phyloP scores from a whole-genome alignment of 805 yeast species.

The Sugiyamaella smithiae region DNA sequence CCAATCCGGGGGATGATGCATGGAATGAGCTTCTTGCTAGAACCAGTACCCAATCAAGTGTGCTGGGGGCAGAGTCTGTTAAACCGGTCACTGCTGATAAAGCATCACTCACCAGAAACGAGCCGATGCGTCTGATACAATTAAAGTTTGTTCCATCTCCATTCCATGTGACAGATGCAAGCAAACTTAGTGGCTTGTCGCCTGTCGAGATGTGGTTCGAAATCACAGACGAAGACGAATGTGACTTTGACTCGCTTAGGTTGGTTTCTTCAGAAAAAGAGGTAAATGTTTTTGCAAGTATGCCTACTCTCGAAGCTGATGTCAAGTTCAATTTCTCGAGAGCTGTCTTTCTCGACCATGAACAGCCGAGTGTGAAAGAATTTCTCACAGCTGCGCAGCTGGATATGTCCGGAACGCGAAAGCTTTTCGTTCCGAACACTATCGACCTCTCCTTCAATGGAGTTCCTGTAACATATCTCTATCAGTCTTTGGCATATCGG shows the following conservation, averaged over 20 bases:
- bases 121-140: conserved; percentile 38
- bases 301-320: conserved; percentile 45
- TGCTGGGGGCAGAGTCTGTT: conserved; percentile 6
- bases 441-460: conserved; percentile 42
- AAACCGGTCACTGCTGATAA: neutral
- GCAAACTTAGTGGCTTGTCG: conserved; percentile 40
- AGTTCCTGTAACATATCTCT: conserved; percentile 41
- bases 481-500: conserved; percentile 43
- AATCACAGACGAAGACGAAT: conserved; percentile 37
- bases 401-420: conserved; percentile 40
- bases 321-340: conserved; percentile 41
- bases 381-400: conserved; percentile 41
- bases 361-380: conserved; percentile 44
- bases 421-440: conserved; percentile 39
- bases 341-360: conserved; percentile 29
- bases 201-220: conserved; percentile 58
- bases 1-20: conserved; percentile 7
- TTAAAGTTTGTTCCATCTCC: conserved; percentile 48
- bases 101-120: neutral
- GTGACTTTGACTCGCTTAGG: conserved; percentile 41
- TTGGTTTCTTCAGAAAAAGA: conserved; percentile 48
- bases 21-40: conserved; percentile 17
- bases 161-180: conserved; percentile 22
- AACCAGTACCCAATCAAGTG: conserved; percentile 1
- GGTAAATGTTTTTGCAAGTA: conserved; percentile 40